Evolutionary conservation across 768 basidiomycete genomes (phyloP), one percentile per base, ranked within the genome.

Genomic region (Leccinellum luteum): DNA sequence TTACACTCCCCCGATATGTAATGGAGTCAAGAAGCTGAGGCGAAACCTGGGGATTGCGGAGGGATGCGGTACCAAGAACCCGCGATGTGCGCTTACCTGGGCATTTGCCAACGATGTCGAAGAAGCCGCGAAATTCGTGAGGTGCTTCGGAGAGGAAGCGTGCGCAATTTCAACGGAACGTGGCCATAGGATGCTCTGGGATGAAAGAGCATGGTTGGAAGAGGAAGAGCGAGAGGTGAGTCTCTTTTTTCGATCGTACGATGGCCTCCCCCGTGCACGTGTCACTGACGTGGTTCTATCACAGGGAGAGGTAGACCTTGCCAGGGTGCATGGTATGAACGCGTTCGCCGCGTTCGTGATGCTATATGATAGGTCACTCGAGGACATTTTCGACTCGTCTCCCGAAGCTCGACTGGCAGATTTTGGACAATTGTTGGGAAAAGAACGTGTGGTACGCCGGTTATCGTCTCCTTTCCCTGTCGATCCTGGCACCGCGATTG

Each of bases 1-100:
- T 0, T 90, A 86, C 64, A 82, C 87, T 0, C 82, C 84, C 3
- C 85, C 87, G 0, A 79, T 88, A 38, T 62, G 89, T 55, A 90
- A 87, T 61, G 84, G 87, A 0, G 73, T 92, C 63, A 85, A 82
- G 70, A 87, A 81, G 66, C 79, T 93, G 30, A 74, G 83, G 56
- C 75, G 90, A 53, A 82, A 84, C 60, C 52, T 92, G 23, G 78
- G 71, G 23, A 83, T 93, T 15, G 76, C 81, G 1, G 86, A 86
- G 58, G 88, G 80, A 2, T 85, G 77, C 60, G 77, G 77, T 47
- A 77, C 76, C 45, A 86, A 85, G 67, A 63, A 78, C 15, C 51
- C 65, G 15, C 71, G 58, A 0, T 80, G 82, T 19, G 59, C 53
- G 6, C 69, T 91, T 9, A 69, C 74, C 45, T 81, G 79, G 65